Base-by-base conservation (phyloP, 1,284 basidiomycete genomes). In the Tetrapyrgos nigripes region DNA sequence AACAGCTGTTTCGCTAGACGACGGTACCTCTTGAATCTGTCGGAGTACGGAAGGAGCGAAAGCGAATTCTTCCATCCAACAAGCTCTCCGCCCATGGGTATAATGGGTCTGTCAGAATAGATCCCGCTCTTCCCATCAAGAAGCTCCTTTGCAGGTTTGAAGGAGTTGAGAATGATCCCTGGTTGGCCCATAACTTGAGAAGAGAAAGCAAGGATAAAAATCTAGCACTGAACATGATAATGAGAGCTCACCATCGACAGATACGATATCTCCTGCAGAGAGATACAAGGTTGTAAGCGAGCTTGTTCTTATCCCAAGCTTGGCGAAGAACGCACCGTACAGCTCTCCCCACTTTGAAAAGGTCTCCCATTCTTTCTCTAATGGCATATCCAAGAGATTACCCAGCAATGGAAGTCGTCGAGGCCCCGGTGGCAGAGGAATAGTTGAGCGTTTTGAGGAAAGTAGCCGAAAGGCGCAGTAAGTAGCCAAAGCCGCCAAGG, bases 21-120 rank as follows among this genome's bases (percentile, higher is more conserved):
- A 3, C 79, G 69, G 55, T 76, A 73, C 46, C 73, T 73, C 14
- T 73, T 68, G 66, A 75, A 79, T 3, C 68, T 68, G 3, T 70
- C 67, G 4, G 73, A 73, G 55, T 77, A 78, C 31, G 51, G 68
- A 43, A 64, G 63, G 45, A 77, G 63, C 10, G 71, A 69, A 37
- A 79, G 67, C 1, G 70, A 63, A 47, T 72, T 64, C 37, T 68
- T 66, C 62, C 71, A 77, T 21, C 73, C 67, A 5, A 63, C 70
- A 19, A 76, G 58, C 44, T 76, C 72, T 8, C 71, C 71, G 21
- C 63, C 68, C 68, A 78, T 73, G 4, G 58, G 56, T 17, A 70
- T 53, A 14, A 51, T 54, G 0, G 74, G 75, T 10, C 78, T 64
- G 60, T 77, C 75, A n/a, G 76, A 78, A 62, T 77, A 78, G 21